Percentiles rank a stretch among this genome's conserved stretches.
These are phyloP conservation scores for Mortierella sp. DNA, from an alignment of 371 early-diverging fungal species.

Conservation along the genomic window DNA sequence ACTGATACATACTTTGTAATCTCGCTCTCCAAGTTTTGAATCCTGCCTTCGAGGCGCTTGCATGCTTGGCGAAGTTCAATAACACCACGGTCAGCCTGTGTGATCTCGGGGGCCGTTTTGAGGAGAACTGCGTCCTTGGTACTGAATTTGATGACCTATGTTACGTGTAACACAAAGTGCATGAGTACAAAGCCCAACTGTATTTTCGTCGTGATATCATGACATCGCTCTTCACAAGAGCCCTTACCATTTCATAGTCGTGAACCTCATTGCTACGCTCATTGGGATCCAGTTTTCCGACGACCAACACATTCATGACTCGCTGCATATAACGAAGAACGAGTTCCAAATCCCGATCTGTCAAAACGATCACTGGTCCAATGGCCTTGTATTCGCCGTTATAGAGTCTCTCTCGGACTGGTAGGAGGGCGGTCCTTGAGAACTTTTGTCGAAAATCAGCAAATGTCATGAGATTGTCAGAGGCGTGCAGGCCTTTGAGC, in stretches of 20 bases:
- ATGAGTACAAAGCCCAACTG: background rate
- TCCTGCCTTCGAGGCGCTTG: constrained; percentile 29
- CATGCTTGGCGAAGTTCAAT: constrained; percentile 39
- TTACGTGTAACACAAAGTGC: background rate
- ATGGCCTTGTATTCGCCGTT: constrained; percentile 6
- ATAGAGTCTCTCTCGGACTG: constrained; percentile 22
- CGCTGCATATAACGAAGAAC: constrained; percentile 42
- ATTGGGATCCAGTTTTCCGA: constrained; percentile 24
- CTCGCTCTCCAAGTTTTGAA: constrained; percentile 36
- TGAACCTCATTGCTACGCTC: constrained; percentile 27
- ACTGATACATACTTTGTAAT: constrained; percentile 28
- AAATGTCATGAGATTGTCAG: constrained; percentile 52
- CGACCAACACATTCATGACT: constrained; percentile 32
- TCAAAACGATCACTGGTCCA: constrained; percentile 33
- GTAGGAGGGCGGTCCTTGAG: constrained; percentile 38
- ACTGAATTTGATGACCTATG: constrained; percentile 42
- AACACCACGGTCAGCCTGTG: constrained; percentile 36
- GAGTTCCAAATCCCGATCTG: constrained; percentile 46
- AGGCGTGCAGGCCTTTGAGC: constrained; percentile 23
- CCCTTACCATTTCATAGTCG: constrained; percentile 39
- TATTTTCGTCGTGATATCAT: background rate
- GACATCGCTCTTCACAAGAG: background rate
- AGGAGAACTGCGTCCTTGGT: constrained; percentile 29
- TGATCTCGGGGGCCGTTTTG: constrained; percentile 32
- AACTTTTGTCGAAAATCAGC: constrained; percentile 47